phyloP scores from a whole-genome alignment of 2,329 filamentous ascomycete genomes.

The Colletotrichum karsti region DNA sequence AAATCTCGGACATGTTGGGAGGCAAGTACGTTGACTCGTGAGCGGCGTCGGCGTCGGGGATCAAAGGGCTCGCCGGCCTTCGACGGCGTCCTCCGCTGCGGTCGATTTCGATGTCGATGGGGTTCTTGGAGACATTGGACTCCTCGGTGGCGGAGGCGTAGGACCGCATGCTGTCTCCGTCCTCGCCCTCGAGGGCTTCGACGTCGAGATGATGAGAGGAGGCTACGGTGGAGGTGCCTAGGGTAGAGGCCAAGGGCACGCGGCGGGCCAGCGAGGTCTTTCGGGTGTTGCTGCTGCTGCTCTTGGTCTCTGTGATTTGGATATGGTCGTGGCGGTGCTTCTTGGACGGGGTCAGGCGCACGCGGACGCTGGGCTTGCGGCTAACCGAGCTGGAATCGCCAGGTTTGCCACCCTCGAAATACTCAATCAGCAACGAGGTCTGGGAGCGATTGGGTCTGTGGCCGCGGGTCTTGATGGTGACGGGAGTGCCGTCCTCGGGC shows the following conservation, averaged over 20 bases:
- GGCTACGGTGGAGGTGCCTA: slow-evolving; percentile 43
- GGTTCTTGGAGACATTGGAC: slow-evolving; percentile 78
- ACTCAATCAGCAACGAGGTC: slow-evolving; percentile 92
- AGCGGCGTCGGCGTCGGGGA: slow-evolving; percentile 61
- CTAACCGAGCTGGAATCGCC: slow-evolving; percentile 60
- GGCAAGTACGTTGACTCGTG: slow-evolving; percentile 69
- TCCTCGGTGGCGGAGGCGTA: slow-evolving; percentile 83
- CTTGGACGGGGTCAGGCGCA: slow-evolving; percentile 82
- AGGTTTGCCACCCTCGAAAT: slow-evolving; percentile 83
- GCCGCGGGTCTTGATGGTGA: slow-evolving; percentile 86
- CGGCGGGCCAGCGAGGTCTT: slow-evolving; percentile 67
- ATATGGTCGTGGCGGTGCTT: slow-evolving; percentile 77
- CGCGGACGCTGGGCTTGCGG: slow-evolving; percentile 82
- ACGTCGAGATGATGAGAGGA: slow-evolving; percentile 50
- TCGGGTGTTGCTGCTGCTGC: slow-evolving; percentile 69
- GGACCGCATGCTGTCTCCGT: slow-evolving; percentile 74
- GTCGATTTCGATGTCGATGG: slow-evolving; percentile 90
- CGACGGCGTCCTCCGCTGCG: slow-evolving; percentile 58
- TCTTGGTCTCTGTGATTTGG: slow-evolving; percentile 84
- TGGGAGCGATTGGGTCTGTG: slow-evolving; percentile 73
- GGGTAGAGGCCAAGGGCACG: slow-evolving; percentile 62
- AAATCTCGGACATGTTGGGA: slow-evolving; percentile 83
- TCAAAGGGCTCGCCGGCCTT: slow-evolving; percentile 74
- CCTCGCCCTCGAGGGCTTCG: slow-evolving; percentile 60
- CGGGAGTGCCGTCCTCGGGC: slow-evolving; percentile 86